Conservation (phyloP, 2,329 filamentous ascomycete genomes). For the Apiospora hydei region DNA sequence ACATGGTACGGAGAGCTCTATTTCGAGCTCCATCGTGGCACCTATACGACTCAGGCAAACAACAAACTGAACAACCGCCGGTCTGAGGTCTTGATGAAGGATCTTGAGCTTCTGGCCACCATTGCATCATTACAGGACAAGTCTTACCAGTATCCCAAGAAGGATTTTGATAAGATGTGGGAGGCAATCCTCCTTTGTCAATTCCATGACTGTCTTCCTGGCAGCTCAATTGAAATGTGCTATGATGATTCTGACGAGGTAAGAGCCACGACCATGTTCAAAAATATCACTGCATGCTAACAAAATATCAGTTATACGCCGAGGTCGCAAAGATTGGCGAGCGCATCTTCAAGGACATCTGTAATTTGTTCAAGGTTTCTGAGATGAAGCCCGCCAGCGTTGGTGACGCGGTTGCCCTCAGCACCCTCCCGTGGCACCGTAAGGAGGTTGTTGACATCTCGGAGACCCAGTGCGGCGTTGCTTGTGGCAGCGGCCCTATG, state of each 20-base stretch:
- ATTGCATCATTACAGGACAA: constrained; percentile 77
- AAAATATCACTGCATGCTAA: constrained; percentile 34
- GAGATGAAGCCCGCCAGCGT: constrained; percentile 48
- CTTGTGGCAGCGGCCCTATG: constrained; percentile 62
- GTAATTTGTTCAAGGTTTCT: constrained; percentile 70
- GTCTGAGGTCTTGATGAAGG: constrained; percentile 83
- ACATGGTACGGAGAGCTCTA: constrained; percentile 99
- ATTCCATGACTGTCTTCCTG: constrained; percentile 96
- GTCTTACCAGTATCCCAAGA: constrained; percentile 89
- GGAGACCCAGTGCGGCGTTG: constrained; percentile 58
- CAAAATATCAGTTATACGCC: constrained; percentile 70
- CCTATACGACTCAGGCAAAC: constrained; percentile 96
- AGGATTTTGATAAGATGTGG: constrained; percentile 96
- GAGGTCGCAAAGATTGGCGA: constrained; percentile 81
- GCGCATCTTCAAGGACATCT: constrained; percentile 73
- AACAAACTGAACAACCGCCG: constrained; percentile 95
- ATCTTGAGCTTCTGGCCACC: constrained; percentile 88
- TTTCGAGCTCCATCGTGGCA: constrained; percentile 95
- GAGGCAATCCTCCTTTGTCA: constrained; percentile 90
- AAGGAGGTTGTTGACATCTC: constrained; percentile 75
- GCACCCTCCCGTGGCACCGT: constrained; percentile 87
- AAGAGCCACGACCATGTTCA: constrained; percentile 34
- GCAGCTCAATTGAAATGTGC: constrained; percentile 96
- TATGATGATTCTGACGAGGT: constrained; percentile 92
- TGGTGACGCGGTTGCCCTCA: constrained; percentile 70